Base-by-base conservation (phyloP, 257 asterid species). In the Henckelia pumila region DNA sequence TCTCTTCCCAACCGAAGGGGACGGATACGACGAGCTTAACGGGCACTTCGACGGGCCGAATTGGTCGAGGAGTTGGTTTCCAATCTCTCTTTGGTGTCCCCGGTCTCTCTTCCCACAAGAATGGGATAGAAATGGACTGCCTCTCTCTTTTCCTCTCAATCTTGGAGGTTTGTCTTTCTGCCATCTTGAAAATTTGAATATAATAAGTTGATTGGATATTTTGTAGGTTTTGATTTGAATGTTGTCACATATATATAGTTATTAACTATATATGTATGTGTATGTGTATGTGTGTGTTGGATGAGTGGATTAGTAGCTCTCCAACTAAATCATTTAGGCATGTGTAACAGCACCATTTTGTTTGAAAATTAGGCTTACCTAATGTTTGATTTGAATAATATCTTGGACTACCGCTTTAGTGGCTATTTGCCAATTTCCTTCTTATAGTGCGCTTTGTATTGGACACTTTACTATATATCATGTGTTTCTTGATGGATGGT, bases 1-100 rank as follows among this genome's bases (percentile, higher is more conserved):
- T 93, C 69, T 88, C 95, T 78, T 93, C 95, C 97, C 98, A 90
- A 20, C 81, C 79, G 21, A 92, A 92, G 5, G 97, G 98, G 53
- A 86, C 77, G 0, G 98, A 92, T 47, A 87, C 92, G 16, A 85
- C 80, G 28, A 83, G 78, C 79, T 88, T 88, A 37, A 71, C 77
- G 3, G 91, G 86, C 24, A 79, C 78, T 11, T 73, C 61, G 22
- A 56, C 16, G 1, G 64, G 82, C 21, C 56, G 75, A 33, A 63
- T 24, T 1, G 72, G 84, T 20, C 23, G 73, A 71, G 74, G 10
- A 6, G 67, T 62, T 8, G 88, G 89, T 61, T 83, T 88, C 97
- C 98, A 92, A 63, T 88, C 88, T 73, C 79, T 86, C 76, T 86
- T 89, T 20, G 97, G 95, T 21, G 62, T 70, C 11, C 98, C 98